Conservation (phyloP, 257 asterid species). For the Forsythia viridissima region DNA sequence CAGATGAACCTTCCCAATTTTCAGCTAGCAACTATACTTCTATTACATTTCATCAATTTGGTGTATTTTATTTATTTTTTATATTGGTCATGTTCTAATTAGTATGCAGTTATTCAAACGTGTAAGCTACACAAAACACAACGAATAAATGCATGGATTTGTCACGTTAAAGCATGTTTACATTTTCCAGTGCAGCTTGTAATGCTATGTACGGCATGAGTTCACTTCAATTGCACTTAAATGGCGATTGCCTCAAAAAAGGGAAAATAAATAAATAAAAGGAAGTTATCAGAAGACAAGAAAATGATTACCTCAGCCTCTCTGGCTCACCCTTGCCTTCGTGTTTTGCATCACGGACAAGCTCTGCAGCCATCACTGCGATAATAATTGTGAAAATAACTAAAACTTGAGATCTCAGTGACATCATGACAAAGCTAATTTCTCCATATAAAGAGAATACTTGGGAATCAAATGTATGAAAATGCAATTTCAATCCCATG, state of each 20-base stretch:
- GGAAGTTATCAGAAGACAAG: too few relatives aligned
- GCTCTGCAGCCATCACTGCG: constrained; percentile 99
- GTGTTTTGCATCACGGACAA: constrained; percentile 66
- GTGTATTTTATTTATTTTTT: neutral
- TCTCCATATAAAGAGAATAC: neutral
- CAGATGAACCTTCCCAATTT: neutral
- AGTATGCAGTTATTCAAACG: neutral
- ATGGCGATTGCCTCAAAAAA: too few relatives aligned
- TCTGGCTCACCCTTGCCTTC: constrained; percentile 68
- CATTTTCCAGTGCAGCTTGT: neutral
- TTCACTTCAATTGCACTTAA: too few relatives aligned
- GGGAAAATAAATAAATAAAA: too few relatives aligned
- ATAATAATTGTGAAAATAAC: constrained; percentile 17
- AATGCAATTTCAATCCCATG: neutral
- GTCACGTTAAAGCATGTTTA: neutral
- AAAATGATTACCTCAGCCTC: constrained; percentile 67
- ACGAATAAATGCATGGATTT: neutral
- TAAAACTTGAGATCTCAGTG: constrained; percentile 16
- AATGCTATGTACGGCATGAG: too few relatives aligned
- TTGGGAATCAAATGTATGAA: neutral
- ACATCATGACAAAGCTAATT: neutral
- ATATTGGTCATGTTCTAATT: neutral
- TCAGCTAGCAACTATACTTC: neutral
- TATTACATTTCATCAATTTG: neutral
- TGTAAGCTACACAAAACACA: neutral